Base-by-base conservation (phyloP, 2,329 filamentous ascomycete species). In the Nothophaeocryptopus gaeumannii region DNA sequence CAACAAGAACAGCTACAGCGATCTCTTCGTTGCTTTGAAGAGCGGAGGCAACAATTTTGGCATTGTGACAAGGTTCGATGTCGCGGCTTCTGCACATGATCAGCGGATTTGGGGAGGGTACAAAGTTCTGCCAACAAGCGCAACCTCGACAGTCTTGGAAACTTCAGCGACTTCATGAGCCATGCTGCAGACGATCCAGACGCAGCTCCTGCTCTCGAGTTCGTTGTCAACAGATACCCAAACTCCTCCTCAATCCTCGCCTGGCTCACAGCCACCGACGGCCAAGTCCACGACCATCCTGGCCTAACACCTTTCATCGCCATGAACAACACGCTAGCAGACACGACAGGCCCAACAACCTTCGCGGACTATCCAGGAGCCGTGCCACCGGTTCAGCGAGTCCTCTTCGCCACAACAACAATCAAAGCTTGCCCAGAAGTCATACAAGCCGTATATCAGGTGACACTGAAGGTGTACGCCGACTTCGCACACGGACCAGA, bases 11-110 rank as follows among this genome's bases (percentile, higher is more conserved):
- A 26, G 39, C 8, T n/a, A 62, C 38, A 15, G 40, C 26, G 57
- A 59, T 37, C 54, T 63, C 5, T 64, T 58, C 48, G 50, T 51
- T 45, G 58, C 60, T 10, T 43, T 63, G 13, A 61, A 60, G 31
- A 61, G 61, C 20, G 53, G 54, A 14, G 39, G 41, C 30, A 48
- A 38, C 34, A 53, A 53, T 32, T 57, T 58, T 48, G 62, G 61
- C 4, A 55, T 63, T 13, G 54, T 64, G 4, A 64, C 61, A 5
- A 38, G 45, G 11, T 54, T 62, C 42, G 54, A 45, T 30, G 20
- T 50, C 3, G 14, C 14, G 11, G 20, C 37, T n/a, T 45, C 41
- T 14, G 39, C 41, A 15, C 32, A 49, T n/a, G 37, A 29, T 15
- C 33, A 39, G 20, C 14, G 29, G 13, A 14, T 49, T 13, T 46